Evolutionary conservation across 805 yeast species (phyloP).

Genomic region (Metschnikowia aberdeeniae): DNA sequence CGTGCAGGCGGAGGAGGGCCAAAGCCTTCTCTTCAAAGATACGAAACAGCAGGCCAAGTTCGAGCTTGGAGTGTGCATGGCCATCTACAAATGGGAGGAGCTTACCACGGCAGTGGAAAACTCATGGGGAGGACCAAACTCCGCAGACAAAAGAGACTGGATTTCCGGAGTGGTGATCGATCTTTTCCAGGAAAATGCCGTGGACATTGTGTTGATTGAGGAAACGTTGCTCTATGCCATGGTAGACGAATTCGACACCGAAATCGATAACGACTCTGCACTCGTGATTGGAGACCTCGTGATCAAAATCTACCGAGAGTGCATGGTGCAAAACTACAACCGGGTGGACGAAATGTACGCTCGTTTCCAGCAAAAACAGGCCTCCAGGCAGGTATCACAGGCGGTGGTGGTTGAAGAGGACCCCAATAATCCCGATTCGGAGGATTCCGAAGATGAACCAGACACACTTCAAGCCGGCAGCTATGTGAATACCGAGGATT

Average conservation of each 20-base stretch:
- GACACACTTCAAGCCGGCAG: constrained; percentile 28
- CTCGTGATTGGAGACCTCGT: constrained; percentile 66
- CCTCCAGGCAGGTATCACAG: constrained; percentile 23
- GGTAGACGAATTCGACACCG: constrained; percentile 91
- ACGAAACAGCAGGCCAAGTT: constrained; percentile 77
- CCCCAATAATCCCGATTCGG: constrained; percentile 57
- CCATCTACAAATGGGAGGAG: constrained; percentile 86
- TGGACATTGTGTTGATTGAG: constrained; percentile 78
- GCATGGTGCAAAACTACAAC: constrained; percentile 48
- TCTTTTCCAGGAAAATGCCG: constrained; percentile 60
- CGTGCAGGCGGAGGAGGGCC: constrained; percentile 49
- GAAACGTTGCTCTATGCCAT: constrained; percentile 82
- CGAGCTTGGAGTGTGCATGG: constrained; percentile 91
- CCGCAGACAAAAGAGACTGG: constrained; percentile 94
- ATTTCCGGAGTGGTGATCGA: constrained; percentile 78
- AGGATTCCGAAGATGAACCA: constrained; percentile 44
- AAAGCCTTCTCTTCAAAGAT: constrained; percentile 43
- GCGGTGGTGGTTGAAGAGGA: constrained; percentile 52
- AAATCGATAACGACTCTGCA: constrained; percentile 87
- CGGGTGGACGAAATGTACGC: constrained; percentile 57
- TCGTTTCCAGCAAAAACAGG: constrained; percentile 55
- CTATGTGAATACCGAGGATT: constrained; percentile 1
- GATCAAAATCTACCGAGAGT: constrained; percentile 62
- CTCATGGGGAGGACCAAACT: constrained; percentile 93
- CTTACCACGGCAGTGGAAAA: constrained; percentile 84